Evolutionary conservation across 2,329 filamentous ascomycete genomes (phyloP), one percentile per base, ranked within the genome.

Genomic region (Trichophyton schoenleinii): DNA sequence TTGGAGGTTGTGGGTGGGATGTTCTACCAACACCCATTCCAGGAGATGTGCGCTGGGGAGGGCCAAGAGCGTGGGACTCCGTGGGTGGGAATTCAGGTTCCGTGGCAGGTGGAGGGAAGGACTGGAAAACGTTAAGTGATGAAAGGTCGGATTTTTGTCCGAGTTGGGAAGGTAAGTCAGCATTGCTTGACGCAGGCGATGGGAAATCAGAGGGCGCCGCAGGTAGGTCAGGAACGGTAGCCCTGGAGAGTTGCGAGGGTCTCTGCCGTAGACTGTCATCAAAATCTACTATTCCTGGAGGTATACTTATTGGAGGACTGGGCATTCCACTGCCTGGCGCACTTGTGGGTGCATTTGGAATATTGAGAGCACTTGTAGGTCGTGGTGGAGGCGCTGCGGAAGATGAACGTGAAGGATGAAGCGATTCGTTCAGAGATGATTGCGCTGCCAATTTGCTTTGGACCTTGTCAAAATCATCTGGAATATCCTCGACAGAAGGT

Each of bases 401-500:
- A 2, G 76, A 71, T 36, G 74, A 70, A 65, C 78, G 68, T 22
- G 77, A 78, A 38, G 79, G 77, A 69, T 78, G 80, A 63, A 78
- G 69, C 1, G 80, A 81, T 62, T 79, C 72, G 65, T 81, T 74
- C 2, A 78, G 69, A n/a, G 74, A 76, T 3, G 80, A 80, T 64
- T 78, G 76, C 42, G 72, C 73, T 18, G 79, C 78, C 61, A 78
- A 69, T 41, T 67, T 71, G 61, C 70, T 69, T 60, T 77, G 73
- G 31, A 79, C 74, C 49, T 77, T 75, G 63, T 80, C 76, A 42
- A 78, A 76, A 57, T 84, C 83, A 63, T 86, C 82, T 3, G 81
- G 79, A 0, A 79, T 79, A 41, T 84, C 82, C 67, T 87, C 83
- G 8, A 86, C 83, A 1, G 80, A 80, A 0, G 83, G 76, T 64